These are phyloP conservation scores for Alternaria tenuissima DNA, from an alignment of 2,329 filamentous ascomycete genomes.

Conservation along the genomic window DNA sequence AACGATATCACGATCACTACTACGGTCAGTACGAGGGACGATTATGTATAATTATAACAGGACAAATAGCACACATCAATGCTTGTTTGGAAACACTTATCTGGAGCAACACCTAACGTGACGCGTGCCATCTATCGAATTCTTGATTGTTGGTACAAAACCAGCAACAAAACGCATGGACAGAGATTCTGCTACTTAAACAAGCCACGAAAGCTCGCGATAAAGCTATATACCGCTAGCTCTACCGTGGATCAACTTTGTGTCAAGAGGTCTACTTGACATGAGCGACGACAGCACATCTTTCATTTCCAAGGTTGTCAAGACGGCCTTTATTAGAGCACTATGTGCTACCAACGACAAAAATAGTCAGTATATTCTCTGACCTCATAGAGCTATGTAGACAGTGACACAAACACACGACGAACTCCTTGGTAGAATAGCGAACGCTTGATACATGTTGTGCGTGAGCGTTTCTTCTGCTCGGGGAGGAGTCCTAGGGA, in stretches of 20 bases:
- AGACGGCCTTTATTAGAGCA: background rate
- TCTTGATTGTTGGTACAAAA: background rate
- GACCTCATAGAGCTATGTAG: too few relatives aligned
- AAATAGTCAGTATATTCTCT: background rate
- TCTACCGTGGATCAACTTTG: background rate
- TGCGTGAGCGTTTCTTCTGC: background rate
- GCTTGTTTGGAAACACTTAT: background rate
- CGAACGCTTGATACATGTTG: background rate
- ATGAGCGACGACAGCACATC: background rate
- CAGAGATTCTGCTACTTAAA: background rate
- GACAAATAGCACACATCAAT: background rate
- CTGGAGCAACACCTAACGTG: background rate
- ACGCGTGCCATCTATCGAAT: background rate
- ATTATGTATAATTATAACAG: slow-evolving; percentile 5
- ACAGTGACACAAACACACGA: background rate
- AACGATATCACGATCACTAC: slow-evolving; percentile 25
- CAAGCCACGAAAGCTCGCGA: background rate
- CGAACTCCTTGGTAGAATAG: background rate
- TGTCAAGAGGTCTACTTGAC: background rate
- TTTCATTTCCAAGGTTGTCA: background rate
- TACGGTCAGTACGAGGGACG: slow-evolving; percentile 16
- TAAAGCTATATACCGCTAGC: background rate
- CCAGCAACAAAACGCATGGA: background rate
- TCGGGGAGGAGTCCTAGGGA: background rate
- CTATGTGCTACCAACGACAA: background rate